Base-by-base conservation (phyloP, 306 rosid species). In the Erythrophleum fordii region DNA sequence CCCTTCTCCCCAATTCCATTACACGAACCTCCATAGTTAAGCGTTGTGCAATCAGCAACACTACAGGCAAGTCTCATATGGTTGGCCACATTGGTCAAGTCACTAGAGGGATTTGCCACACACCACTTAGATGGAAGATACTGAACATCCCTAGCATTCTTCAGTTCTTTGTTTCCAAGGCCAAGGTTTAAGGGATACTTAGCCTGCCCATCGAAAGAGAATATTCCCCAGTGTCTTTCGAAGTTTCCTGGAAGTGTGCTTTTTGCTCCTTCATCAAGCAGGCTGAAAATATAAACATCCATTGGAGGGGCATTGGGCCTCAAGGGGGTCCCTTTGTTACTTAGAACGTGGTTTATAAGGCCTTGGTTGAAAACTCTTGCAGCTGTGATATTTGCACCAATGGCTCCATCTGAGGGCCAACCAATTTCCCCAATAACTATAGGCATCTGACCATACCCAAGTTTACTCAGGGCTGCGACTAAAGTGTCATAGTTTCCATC, bases 201-300 rank as follows among this genome's bases (percentile, higher is more conserved):
- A 11, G 97, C 98, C 70, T 95, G 97, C 2, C 98, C 99, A 59
- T 93, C 98, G 64, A 95, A 95, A 20, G 97, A 95, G 77, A 90
- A 93, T 18, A 95, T 86, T 53, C 99, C 99, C 98, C 99, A 95
- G 70, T 95, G 99, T 73, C 99, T 90, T 82, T 95, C 99, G 70
- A 95, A 95, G 89, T 87, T 90, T 20, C 98, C 99, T 0, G 99
- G 98, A 79, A 95, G 93, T 0, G 62, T 72, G 80, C 91, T 95
- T 86, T 95, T 95, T 6, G 96, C 96, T n/a, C 91, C 97, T 88
- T 95, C 99, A 49, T 95, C 97, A 22, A 90, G 84, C 18, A 95
- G 86, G 80, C 93, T 76, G 76, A 95, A 95, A 61, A 95, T 87
- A 77, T 93, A 95, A 59, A 90, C 76, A 82, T 95, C 99, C 88